A percentile compares a stretch with the other conserved stretches of the same genome.
These are phyloP conservation scores for Xerophyta viscosa DNA, from an alignment of 106 monocot species.

Conservation along the genomic window DNA sequence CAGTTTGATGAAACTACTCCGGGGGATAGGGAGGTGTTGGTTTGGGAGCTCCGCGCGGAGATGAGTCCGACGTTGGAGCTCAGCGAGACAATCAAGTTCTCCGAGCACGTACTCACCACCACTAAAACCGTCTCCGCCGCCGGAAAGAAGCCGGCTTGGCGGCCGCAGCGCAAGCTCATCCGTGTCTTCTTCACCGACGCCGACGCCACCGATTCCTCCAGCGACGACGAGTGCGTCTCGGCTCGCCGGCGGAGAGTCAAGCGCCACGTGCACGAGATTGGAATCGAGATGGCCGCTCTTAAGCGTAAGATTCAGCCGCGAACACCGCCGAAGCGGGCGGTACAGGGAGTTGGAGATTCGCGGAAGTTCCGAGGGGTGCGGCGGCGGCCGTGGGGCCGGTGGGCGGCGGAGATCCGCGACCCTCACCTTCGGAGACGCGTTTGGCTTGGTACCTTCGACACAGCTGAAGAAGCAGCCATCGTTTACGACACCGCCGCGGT, in stretches of 20 bases:
- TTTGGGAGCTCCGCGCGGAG: no score
- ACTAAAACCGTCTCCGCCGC: conserved; percentile 3
- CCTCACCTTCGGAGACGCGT: conserved; percentile 34
- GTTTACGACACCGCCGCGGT: conserved; percentile 55
- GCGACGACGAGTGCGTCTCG: conserved; percentile 15
- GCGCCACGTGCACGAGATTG: conserved; percentile 37
- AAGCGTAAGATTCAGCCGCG: background rate
- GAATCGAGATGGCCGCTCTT: conserved; percentile 6
- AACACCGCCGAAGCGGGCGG: background rate
- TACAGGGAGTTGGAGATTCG: background rate
- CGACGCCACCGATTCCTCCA: conserved; percentile 53
- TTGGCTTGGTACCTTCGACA: conserved; percentile 70
- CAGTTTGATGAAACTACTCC: no score
- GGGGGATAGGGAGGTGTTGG: no score
- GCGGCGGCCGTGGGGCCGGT: conserved; percentile 35
- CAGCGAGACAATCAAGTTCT: conserved; percentile 12
- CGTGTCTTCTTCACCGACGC: conserved; percentile 37
- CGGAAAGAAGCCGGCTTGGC: no score
- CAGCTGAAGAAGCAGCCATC: conserved; percentile 52
- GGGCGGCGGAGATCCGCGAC: conserved; percentile 65
- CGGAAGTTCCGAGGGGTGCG: conserved; percentile 20
- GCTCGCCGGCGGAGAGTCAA: conserved; percentile 11
- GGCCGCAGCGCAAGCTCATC: conserved; percentile 16
- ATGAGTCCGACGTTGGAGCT: no score
- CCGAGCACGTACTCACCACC: conserved; percentile 20